These are phyloP conservation scores for Neostapfia colusana DNA, from an alignment of 176 grass and related monocot species.

Conservation along the genomic window DNA sequence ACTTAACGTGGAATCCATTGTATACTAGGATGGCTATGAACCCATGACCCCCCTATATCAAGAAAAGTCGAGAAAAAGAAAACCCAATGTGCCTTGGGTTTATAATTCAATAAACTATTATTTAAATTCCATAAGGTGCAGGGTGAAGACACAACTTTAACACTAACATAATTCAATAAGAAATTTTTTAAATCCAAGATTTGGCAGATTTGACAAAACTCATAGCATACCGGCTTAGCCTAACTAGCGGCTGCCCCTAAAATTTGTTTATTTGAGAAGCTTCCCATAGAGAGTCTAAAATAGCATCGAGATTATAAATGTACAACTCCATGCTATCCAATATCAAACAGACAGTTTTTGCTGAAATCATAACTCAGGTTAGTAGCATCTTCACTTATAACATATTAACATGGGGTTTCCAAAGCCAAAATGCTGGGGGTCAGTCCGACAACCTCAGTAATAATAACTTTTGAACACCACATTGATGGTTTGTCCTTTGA, in stretches of 20 bases:
- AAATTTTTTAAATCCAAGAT: background rate
- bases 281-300: background rate
- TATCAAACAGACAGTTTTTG: slow-evolving; percentile 4
- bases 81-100: background rate
- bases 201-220: slow-evolving; percentile 11
- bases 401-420: too few relatives aligned
- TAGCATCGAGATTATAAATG: background rate
- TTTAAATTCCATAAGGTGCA: background rate
- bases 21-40: background rate
- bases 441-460: background rate
- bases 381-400: slow-evolving; percentile 1
- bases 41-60: slow-evolving; percentile 6
- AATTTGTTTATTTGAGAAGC: slow-evolving; percentile 5
- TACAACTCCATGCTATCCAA: background rate
- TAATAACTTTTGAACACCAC: background rate
- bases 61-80: background rate
- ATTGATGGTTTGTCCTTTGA: slow-evolving; percentile 7
- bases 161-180: background rate
- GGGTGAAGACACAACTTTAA: background rate
- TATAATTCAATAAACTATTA: too few relatives aligned
- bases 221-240: too few relatives aligned
- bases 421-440: background rate
- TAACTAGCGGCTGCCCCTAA: background rate
- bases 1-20: background rate
- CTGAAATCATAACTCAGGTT: slow-evolving; percentile 25